Evolutionary conservation across 371 early-diverging fungal genomes (phyloP).

Genomic region (Umbelopsis sp.): DNA sequence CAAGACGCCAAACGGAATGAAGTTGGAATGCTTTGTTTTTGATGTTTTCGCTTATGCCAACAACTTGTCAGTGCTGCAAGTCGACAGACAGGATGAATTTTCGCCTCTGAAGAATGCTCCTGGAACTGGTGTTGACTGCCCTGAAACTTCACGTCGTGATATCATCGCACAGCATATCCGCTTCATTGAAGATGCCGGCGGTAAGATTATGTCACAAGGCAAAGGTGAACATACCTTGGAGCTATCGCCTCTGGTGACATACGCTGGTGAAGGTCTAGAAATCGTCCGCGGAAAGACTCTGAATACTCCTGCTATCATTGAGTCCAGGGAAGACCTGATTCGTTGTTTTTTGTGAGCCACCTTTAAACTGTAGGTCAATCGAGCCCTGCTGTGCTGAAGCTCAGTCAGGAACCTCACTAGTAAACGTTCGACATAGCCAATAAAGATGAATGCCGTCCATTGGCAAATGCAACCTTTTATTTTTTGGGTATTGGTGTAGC

Average conservation of each 20-base stretch:
- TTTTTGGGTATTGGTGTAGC: too few relatives aligned
- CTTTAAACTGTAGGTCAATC: not conserved
- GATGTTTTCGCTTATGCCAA: slow-evolving; percentile 75
- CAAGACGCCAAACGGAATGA: slow-evolving; percentile 63
- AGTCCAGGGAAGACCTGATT: slow-evolving; percentile 16
- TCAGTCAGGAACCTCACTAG: too few relatives aligned
- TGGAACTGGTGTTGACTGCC: slow-evolving; percentile 61
- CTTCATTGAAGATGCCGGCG: slow-evolving; percentile 38
- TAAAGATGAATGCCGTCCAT: too few relatives aligned
- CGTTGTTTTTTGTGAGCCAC: not conserved
- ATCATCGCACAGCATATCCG: slow-evolving; percentile 44
- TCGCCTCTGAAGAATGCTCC: slow-evolving; percentile 78
- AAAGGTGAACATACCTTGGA: slow-evolving; percentile 24
- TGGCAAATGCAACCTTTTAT: too few relatives aligned
- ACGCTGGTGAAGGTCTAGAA: slow-evolving; percentile 23
- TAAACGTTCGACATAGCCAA: too few relatives aligned
- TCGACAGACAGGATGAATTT: slow-evolving; percentile 71
- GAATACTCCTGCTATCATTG: slow-evolving; percentile 18
- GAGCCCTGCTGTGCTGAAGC: too few relatives aligned
- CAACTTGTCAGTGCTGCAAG: slow-evolving; percentile 68
- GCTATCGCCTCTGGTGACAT: slow-evolving; percentile 24
- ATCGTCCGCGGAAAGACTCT: slow-evolving; percentile 18
- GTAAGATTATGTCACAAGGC: slow-evolving; percentile 24
- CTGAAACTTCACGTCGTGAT: slow-evolving; percentile 67
- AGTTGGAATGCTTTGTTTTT: slow-evolving; percentile 79